A percentile compares a stretch with the other conserved stretches of the same genome.
Evolutionary conservation across 352 stramenopile genomes (phyloP).

Genomic region (Phytophthora hybrid): DNA sequence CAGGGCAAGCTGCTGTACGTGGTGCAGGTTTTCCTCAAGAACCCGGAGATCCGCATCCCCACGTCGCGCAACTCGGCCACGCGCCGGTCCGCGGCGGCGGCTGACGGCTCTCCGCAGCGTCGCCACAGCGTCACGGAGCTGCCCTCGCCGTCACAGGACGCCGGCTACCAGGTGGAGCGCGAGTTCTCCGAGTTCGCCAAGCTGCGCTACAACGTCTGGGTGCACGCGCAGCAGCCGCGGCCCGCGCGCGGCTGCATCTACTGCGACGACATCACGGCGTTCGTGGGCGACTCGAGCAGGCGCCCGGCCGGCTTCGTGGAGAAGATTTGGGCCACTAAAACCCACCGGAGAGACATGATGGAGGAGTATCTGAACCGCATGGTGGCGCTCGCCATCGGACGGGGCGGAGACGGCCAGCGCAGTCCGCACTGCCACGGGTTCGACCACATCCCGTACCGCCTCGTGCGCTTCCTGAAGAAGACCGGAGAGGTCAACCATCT

Average conservation of each 20-base stretch:
- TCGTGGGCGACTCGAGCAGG: constrained; percentile 41
- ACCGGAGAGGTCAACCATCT: constrained; percentile 33
- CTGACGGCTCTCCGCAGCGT: constrained; percentile 16
- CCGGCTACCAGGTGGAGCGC: constrained; percentile 53
- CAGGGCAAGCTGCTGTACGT: constrained; percentile 46
- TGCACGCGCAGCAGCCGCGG: constrained; percentile 49
- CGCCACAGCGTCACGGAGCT: constrained; percentile 24
- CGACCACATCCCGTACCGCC: constrained; percentile 50
- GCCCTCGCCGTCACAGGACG: constrained; percentile 15
- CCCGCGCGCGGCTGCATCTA: constrained; percentile 43
- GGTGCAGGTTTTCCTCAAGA: constrained; percentile 55
- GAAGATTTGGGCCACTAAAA: constrained; percentile 41
- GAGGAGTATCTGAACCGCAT: constrained; percentile 47
- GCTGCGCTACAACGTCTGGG: constrained; percentile 52
- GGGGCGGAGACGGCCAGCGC: constrained; percentile 41
- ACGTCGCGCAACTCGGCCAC: constrained; percentile 41
- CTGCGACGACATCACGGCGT: constrained; percentile 48
- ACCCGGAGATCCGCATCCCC: constrained; percentile 54
- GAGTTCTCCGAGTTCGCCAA: constrained; percentile 50
- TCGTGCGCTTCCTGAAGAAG: constrained; percentile 50
- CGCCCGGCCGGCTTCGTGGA: constrained; percentile 40
- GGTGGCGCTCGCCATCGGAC: constrained; percentile 42
- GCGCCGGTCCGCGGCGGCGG: constrained; percentile 27
- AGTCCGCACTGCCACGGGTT: constrained; percentile 47
- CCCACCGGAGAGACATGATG: constrained; percentile 43